Base-by-base conservation (phyloP, 148 eudicot species). In the Dianthus caryophyllus region DNA sequence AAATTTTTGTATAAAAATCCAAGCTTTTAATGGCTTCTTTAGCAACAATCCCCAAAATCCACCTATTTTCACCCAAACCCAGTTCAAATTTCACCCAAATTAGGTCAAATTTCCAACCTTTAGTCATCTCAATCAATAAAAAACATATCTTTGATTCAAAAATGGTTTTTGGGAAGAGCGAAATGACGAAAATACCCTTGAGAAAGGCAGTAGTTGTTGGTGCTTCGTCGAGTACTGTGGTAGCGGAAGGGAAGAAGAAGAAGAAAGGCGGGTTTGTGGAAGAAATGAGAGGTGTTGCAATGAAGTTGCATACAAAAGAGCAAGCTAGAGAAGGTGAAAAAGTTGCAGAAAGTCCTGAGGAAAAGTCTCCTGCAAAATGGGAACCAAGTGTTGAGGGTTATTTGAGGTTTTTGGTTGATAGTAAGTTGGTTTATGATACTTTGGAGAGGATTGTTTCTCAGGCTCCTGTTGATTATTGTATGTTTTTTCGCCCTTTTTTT, bases 211-310 rank as follows among this genome's bases (percentile, higher is more conserved):
- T 62, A 49, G 73, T 64, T 68, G 72, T 70, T 51, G 27, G 67
- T 26, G 69, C 68, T 14, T 47, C 88, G 17, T 63, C 78, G 38
- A n/a, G 33, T 83, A 10, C 54, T 52, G 65, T 83, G 30, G 77
- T 77, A 74, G 68, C 71, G 77, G 54, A 74, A 31, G 68, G 73
- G 80, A 84, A 80, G 52, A n/a, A n/a, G 57, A 53, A 53, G 78
- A 68, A 72, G 81, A 79, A 76, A 25, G 85, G 84, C 69, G 96
- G 90, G 64, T 90, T 94, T 77, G 97, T 90, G 78, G 99, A 94
- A 78, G 99, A 94, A 65, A 90, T 94, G 99, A 94, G 99, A 64
- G 77, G 77, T 51, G 97, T 94, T 74, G 98, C 98, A 6, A 93
- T 93, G 98, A 89, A 79, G 48, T 65, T 93, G 78, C 98, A 93